A percentile compares a stretch with the other conserved stretches of the same genome.
phyloP scores from a whole-genome alignment of 441 rosid species.

The Arabidopsis lyrata region DNA sequence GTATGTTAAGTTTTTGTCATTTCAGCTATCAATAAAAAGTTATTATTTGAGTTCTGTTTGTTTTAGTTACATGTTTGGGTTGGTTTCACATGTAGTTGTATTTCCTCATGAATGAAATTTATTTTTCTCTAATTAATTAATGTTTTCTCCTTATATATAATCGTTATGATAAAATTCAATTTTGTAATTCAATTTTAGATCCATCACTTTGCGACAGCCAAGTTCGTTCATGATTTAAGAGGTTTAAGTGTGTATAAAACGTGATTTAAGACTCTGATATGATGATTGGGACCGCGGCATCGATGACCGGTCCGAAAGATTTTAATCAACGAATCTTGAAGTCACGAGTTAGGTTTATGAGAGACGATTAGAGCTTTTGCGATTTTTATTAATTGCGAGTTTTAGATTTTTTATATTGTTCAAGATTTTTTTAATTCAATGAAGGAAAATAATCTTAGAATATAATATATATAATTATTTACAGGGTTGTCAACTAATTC shows the following conservation, averaged over 20 bases:
- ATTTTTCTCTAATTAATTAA: background rate
- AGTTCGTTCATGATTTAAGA: too few relatives aligned
- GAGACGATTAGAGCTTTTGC: background rate
- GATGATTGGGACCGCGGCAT: background rate
- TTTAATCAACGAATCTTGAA: background rate
- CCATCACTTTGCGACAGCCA: too few relatives aligned
- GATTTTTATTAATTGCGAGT: background rate
- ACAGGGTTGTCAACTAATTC: background rate
- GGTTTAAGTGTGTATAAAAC: too few relatives aligned
- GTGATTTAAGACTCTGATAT: too few relatives aligned
- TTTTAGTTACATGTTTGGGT: constrained; percentile 11
- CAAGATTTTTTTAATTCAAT: background rate
- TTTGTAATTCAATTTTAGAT: too few relatives aligned
- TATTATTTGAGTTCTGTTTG: background rate
- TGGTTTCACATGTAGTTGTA: constrained; percentile 1
- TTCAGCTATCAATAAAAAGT: background rate
- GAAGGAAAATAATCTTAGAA: background rate
- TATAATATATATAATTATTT: background rate
- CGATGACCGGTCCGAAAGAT: too few relatives aligned
- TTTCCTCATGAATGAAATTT: background rate
- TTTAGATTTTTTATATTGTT: background rate
- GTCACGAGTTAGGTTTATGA: background rate
- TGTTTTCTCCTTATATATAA: background rate
- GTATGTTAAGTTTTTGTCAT: background rate
- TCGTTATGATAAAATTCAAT: background rate